Evolutionary conservation across 2,329 filamentous ascomycete species (phyloP), one percentile per base, ranked within the genome.

Genomic region (Aspergillus tamarii): DNA sequence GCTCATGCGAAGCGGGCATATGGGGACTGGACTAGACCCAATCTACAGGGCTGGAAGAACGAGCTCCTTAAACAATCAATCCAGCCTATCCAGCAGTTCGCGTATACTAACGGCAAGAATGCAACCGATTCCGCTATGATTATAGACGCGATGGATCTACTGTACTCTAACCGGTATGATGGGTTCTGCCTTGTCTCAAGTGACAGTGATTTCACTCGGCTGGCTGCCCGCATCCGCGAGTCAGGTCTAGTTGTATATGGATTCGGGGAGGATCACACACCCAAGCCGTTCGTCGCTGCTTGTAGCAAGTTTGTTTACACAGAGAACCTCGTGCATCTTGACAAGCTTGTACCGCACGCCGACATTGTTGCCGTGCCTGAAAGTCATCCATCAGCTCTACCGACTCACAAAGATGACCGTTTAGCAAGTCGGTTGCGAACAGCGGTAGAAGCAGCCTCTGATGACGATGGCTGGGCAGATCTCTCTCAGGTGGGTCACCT

Each of bases 221-320:
- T 39, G 16, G 36, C 36, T 8, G 36, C 36, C 19, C 36, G 36
- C 7, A 39, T 39, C 16, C 36, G 76, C 10, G 73, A 78, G 59
- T 75, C 76, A 52, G 76, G 73, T 9, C 67, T 76, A 2, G 70
- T 65, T 16, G 74, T 78, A 2, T 77, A 75, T 56, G 74, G 76
- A 41, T 74, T 78, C 46, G 74, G 76, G 46, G 69, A 75, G 58
- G 70, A 69, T 19, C 74, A 75, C n/a, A 57, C 55, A 4, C 55
- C 55, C 0, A 32, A 45, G 34, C 55, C 55, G 2, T 57, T 57
- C 39, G 55, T 57, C 55, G 36, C 36, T 21, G 36, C 55, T 0
- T 57, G 55, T 21, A 36, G 45, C 30, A 57, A 57, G 23, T 57
- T 57, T 21, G 46, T 57, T 39, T 57, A 57, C 26, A 57, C 39